Evolutionary conservation across 2,329 filamentous ascomycete genomes (phyloP).

Genomic region (Claviceps cyperi): DNA sequence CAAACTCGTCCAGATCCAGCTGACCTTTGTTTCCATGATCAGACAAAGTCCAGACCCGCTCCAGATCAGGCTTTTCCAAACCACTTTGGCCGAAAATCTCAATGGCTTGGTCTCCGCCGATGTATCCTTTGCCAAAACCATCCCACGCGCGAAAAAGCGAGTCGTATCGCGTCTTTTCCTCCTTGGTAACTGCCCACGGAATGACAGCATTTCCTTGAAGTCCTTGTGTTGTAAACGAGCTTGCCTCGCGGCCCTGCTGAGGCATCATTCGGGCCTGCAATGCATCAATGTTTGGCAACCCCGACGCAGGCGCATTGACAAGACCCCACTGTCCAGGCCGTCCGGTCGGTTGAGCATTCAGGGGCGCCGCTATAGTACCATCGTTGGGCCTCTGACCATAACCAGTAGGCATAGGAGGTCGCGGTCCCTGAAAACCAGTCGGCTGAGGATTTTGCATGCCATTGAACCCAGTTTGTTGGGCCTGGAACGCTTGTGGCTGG

Average conservation of each 20-base stretch:
- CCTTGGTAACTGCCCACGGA: constrained; percentile 96
- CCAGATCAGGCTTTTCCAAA: constrained; percentile 76
- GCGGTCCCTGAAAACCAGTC: constrained; percentile 68
- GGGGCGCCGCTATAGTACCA: constrained; percentile 45
- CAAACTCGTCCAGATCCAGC: constrained; percentile 91
- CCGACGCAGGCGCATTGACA: constrained; percentile 80
- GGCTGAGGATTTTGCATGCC: constrained; percentile 54
- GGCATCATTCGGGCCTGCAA: constrained; percentile 95
- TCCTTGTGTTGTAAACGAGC: constrained; percentile 69
- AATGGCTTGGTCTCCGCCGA: constrained; percentile 82
- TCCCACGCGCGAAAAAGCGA: constrained; percentile 94
- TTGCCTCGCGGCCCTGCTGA: constrained; percentile 76
- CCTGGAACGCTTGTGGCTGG: constrained; percentile 44
- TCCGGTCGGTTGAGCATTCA: constrained; percentile 92
- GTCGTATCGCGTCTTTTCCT: constrained; percentile 95
- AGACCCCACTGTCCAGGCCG: constrained; percentile 94
- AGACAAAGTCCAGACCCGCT: constrained; percentile 86
- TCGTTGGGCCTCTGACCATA: constrained; percentile 36
- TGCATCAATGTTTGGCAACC: constrained; percentile 85
- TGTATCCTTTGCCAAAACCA: constrained; percentile 81
- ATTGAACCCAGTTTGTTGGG: constrained; percentile 57
- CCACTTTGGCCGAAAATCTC: constrained; percentile 97
- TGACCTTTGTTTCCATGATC: constrained; percentile 90
- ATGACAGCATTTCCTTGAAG: constrained; percentile 89
- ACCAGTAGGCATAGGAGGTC: constrained; percentile 59